Base-by-base conservation (phyloP, 2,329 filamentous ascomycete species). In the Aspergillus puulaauensis region DNA sequence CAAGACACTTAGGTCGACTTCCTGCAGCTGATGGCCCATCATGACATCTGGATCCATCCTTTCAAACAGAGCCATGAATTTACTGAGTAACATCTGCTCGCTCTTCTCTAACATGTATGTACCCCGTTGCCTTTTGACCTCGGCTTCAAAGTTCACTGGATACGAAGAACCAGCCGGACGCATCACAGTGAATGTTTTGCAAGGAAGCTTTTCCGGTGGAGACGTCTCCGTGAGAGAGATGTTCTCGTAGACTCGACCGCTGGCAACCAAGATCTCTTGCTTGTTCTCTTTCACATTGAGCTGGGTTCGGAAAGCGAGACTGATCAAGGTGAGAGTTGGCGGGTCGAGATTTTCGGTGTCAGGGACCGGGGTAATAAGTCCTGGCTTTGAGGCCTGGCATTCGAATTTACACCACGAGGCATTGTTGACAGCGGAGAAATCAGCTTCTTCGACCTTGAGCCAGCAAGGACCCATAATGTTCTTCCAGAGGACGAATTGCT, bases 381-480 rank as follows among this genome's bases (percentile, higher is more conserved):
- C 87, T 2, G 95, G 93, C 61, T 92, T 89, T 37, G 85, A 83
- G 47, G 92, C 89, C 66, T 90, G 84, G 49, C 96, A 87, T 75
- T 99, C 95, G 11, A 99, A 85, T 75, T 97, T 98, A 81, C 95
- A 97, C 84, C 96, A 95, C 0, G 95, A 99, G 11, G 92, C 90
- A 67, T 97, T 97, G 74, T 91, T 93, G 64, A 98, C 82, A 6
- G 89, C 82, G 17, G 84, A 83, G 71, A 96, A 97, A 72, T 97
- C 88, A 31, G 90, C 90, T 64, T 90, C 88, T 64, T 92, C 84
- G 55, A 99, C 95, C 70, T 89, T 93, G 46, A 99, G 83, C 95
- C 95, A 99, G 73, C 95, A 98, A 31, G 95, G 95, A 1, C 95
- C 95, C 93, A 97, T 99, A 66, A 99, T 90, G 70, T 96, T 96